phyloP scores from a whole-genome alignment of 2,329 filamentous ascomycete genomes.

The Alternaria longipes region DNA sequence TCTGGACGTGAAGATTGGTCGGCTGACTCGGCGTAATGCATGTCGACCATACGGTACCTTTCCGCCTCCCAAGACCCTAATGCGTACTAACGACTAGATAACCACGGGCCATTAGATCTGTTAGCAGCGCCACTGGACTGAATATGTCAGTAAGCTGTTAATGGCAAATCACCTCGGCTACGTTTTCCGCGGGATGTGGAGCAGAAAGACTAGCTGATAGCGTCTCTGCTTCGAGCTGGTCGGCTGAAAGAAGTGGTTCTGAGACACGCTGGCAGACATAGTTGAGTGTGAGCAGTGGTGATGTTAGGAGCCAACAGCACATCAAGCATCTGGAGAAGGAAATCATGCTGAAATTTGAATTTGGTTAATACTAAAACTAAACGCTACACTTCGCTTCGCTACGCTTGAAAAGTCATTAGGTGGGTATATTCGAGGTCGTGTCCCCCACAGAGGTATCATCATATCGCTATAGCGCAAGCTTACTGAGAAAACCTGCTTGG shows the following conservation, averaged over 20 bases:
- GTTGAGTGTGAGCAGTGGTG: background rate
- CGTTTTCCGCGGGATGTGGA: no score
- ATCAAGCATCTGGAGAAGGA: background rate
- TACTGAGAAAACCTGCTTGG: background rate
- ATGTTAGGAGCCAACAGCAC: background rate
- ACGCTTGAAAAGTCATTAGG: background rate
- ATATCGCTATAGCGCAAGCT: background rate
- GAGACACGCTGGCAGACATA: no score
- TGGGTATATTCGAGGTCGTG: background rate
- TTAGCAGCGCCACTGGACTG: background rate
- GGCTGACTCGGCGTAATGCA: background rate
- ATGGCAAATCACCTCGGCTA: no score
- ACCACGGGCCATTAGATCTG: background rate
- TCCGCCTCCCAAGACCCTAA: background rate
- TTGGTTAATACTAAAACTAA: background rate
- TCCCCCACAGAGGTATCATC: background rate
- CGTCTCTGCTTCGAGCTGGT: background rate
- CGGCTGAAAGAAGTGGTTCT: background rate
- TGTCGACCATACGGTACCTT: background rate
- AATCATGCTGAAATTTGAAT: background rate
- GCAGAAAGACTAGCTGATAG: background rate
- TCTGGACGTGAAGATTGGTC: background rate
- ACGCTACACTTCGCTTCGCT: background rate
- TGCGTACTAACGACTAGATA: background rate
- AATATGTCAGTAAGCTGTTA: no score